phyloP scores from a whole-genome alignment of 345 rosid genomes.

The Noccaea caerulescens region DNA sequence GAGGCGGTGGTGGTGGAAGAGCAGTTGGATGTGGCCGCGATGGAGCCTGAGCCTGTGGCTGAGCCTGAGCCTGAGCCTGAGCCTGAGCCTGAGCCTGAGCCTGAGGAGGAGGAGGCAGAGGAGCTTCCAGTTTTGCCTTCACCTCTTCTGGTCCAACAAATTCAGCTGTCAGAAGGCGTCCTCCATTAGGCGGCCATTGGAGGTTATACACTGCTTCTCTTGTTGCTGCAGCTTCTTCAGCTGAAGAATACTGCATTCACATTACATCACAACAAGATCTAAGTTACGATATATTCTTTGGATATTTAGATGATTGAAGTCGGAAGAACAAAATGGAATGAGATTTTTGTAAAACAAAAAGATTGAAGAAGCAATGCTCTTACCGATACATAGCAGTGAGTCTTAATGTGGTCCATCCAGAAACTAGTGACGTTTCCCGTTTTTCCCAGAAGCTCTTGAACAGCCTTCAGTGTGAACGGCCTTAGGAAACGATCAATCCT shows the following conservation, averaged over 20 bases:
- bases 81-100: conserved; percentile 53
- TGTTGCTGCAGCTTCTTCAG: conserved; percentile 84
- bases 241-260: conserved; percentile 75
- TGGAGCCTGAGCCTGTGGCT: conserved; percentile 53
- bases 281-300: conserved; percentile 18
- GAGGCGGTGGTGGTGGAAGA: conserved; percentile 67
- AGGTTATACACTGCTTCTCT: conserved; percentile 88
- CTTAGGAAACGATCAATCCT: conserved; percentile 88
- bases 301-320: conserved; percentile 6
- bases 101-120: conserved; percentile 49
- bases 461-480: conserved; percentile 96
- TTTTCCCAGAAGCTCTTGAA: conserved; percentile 90
- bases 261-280: conserved; percentile 12
- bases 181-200: conserved; percentile 98
- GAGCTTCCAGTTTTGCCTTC: conserved; percentile 65
- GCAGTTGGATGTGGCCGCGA: conserved; percentile 51
- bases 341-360: conserved; percentile 1
- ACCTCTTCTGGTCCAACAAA: conserved; percentile 90
- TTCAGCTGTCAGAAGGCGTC: conserved; percentile 78
- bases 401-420: conserved; percentile 99
- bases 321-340: background rate
- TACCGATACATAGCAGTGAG: conserved; percentile 95
- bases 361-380: conserved; percentile 39
- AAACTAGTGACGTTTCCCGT: conserved; percentile 77
- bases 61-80: conserved; percentile 53